Evolutionary conservation across 2,329 filamentous ascomycete genomes (phyloP), one percentile per base, ranked within the genome.

Genomic region (Pestalotiopsis sp.): DNA sequence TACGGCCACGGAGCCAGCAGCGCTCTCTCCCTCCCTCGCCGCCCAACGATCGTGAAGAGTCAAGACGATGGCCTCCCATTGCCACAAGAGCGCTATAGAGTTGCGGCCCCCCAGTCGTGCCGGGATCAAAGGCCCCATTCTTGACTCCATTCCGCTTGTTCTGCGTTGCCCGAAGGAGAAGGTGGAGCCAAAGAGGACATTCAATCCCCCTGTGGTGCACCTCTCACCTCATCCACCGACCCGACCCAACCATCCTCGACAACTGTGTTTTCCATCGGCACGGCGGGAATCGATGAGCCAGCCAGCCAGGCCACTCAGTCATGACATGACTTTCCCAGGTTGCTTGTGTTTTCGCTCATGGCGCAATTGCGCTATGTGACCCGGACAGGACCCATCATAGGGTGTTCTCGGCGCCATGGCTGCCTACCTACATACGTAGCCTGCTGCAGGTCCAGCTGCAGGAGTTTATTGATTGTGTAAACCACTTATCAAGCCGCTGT

Each of bases 131-230:
- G 45, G 45, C 45, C 45, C 45, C 17, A 52, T 52, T 52, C 45
- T 36, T 23, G 45, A n/a, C 45, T 52, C 45, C 45, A 52, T 36
- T 62, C n/a, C 59, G 59, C 36, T 40, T 62, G 36, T 27, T 38
- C 31, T 62, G 31, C 27, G 27, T 62, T 62, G 36, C 59, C 36
- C 31, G 59, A 62, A 38, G 27, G 25, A 62, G 59, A 62, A 62
- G 59, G 59, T 62, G 59, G 59, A 62, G 59, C 59, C n/a, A 62
- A 36, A 17, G 9, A n/a, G 31, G 27, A 59, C 23, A 59, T 59
- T n/a, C 20, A 9, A 36, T n/a, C 31, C 59, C 59, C 36, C 27
- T 20, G 31, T 36, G 31, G 31, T 36, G 31, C 31, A 36, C 31
- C 17, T 14, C 20, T 14, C 57, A 27, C 23, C 23, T 27, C 20